These are phyloP conservation scores for Xanthoparmelia taractica DNA, from an alignment of 495 filamentous ascomycete species.

Conservation along the genomic window DNA sequence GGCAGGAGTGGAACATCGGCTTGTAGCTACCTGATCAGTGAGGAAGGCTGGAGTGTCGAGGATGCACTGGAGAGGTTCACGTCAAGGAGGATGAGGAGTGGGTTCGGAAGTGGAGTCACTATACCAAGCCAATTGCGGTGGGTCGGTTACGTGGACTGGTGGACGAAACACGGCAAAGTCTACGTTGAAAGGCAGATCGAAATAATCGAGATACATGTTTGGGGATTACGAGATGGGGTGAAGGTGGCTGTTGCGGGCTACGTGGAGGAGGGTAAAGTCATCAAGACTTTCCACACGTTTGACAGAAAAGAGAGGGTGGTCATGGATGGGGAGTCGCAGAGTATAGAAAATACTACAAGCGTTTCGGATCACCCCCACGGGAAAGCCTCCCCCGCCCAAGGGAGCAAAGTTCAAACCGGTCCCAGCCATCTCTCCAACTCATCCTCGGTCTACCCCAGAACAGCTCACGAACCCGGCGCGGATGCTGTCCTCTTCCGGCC, in stretches of 20 bases:
- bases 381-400: conserved; percentile 23
- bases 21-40: conserved; percentile 80
- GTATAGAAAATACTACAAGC: conserved; percentile 28
- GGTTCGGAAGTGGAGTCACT: conserved; percentile 82
- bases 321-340: conserved; percentile 50
- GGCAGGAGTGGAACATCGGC: conserved; percentile 85
- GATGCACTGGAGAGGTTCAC: conserved; percentile 81
- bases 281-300: conserved; percentile 78
- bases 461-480: conserved; percentile 41
- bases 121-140: conserved; percentile 88
- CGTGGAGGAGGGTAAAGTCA: conserved; percentile 77
- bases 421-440: conserved; percentile 14
- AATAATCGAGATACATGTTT: conserved; percentile 80
- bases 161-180: conserved; percentile 64
- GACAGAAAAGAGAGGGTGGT: conserved; percentile 63
- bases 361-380: conserved; percentile 19
- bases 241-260: conserved; percentile 82
- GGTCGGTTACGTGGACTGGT: conserved; percentile 83
- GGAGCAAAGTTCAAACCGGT: conserved; percentile 16
- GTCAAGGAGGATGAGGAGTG: conserved; percentile 75
- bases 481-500: conserved; percentile 75
- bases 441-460: conserved; percentile 23
- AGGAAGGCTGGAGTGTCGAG: conserved; percentile 75
- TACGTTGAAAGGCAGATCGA: conserved; percentile 81
- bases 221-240: conserved; percentile 81